These are phyloP conservation scores for Euphrasia confusa DNA, from an alignment of 257 asterid genomes.

Conservation along the genomic window DNA sequence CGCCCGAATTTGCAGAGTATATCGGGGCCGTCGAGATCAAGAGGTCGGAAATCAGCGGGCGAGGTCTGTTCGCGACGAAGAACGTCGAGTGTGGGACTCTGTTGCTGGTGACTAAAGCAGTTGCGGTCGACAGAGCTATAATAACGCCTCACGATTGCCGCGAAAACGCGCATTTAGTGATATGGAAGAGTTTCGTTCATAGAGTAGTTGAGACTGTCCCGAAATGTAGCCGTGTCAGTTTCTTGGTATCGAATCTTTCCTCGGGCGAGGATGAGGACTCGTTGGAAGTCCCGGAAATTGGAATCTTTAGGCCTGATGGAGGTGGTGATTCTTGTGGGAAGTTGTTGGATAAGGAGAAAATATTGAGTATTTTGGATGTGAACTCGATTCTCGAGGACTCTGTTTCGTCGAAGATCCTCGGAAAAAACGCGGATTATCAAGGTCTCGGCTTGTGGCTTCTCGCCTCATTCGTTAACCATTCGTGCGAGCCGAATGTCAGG, in stretches of 20 bases:
- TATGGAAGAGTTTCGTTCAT: conserved; percentile 80
- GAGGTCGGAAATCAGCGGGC: conserved; percentile 67
- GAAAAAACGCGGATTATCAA: conserved; percentile 55
- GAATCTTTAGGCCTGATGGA: conserved; percentile 41
- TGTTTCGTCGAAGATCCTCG: conserved; percentile 52
- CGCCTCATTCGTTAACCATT: conserved; percentile 72
- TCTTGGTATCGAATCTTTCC: conserved; percentile 47
- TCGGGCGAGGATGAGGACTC: conserved; percentile 46
- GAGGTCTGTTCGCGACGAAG: conserved; percentile 65
- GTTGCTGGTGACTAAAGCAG: conserved; percentile 56
- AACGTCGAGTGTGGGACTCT: conserved; percentile 54
- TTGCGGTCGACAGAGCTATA: conserved; percentile 72
- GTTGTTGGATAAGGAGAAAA: conserved; percentile 37
- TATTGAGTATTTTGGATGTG: conserved; percentile 57
- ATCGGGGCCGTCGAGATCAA: conserved; percentile 64
- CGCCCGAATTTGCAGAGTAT: conserved; percentile 63
- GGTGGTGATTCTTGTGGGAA: conserved; percentile 26
- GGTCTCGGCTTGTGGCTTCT: conserved; percentile 74
- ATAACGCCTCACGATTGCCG: conserved; percentile 54
- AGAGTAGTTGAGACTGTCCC: conserved; percentile 40
- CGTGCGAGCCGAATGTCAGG: conserved; percentile 81
- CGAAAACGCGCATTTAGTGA: conserved; percentile 51
- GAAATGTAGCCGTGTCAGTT: conserved; percentile 31
- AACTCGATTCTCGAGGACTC: conserved; percentile 69
- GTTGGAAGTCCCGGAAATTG: conserved; percentile 43